phyloP scores from a whole-genome alignment of 1,284 basidiomycete genomes.

The Sanghuangporus baumii region DNA sequence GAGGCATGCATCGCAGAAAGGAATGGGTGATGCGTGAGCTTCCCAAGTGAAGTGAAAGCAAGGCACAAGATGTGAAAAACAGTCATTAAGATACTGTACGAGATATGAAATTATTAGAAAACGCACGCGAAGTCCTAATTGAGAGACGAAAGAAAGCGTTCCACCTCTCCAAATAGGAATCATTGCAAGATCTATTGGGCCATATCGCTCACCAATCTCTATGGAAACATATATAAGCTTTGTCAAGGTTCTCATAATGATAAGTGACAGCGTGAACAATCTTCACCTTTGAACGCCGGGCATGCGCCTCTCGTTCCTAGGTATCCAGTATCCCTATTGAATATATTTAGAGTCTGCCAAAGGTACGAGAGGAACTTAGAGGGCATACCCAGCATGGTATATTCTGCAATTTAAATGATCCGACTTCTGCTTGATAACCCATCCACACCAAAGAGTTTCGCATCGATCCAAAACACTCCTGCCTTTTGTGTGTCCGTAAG shows the following conservation, averaged over 20 bases:
- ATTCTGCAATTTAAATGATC: conserved; percentile 16
- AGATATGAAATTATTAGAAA: background rate
- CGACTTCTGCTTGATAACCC: conserved; percentile 25
- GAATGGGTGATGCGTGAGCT: conserved; percentile 23
- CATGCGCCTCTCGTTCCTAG: conserved; percentile 27
- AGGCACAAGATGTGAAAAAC: background rate
- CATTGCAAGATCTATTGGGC: conserved; percentile 31
- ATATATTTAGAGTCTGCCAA: background rate
- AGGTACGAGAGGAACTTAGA: too few species aligned
- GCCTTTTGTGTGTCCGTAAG: conserved; percentile 19
- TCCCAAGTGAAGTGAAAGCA: background rate
- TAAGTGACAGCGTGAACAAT: too few species aligned
- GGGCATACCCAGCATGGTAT: conserved; percentile 26
- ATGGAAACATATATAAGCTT: background rate
- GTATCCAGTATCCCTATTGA: conserved; percentile 29
- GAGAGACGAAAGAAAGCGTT: conserved; percentile 26
- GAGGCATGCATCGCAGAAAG: conserved; percentile 26
- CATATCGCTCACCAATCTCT: conserved; percentile 31
- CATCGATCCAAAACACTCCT: conserved; percentile 26
- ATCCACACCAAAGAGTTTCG: conserved; percentile 30
- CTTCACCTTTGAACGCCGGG: conserved; percentile 27
- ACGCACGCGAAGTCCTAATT: conserved; percentile 27
- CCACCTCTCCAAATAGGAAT: conserved; percentile 33
- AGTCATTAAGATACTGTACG: background rate
- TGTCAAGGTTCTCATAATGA: too few species aligned